Evolutionary conservation across 164 flowering plant species (phyloP).

Genomic region (Umbellularia californica): DNA sequence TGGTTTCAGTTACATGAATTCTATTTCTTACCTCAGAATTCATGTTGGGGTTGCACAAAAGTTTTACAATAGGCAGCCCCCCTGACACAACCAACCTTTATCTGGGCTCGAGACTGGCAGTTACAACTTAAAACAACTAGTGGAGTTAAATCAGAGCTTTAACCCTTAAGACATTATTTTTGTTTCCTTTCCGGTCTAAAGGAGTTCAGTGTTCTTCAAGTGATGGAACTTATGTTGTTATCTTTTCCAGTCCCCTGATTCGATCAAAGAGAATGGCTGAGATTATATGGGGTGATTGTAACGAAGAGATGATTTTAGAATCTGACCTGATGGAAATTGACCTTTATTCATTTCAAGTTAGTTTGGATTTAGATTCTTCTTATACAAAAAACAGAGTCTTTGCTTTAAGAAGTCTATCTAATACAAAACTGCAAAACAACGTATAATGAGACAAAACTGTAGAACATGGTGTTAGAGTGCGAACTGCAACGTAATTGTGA

Average conservation of each 20-base stretch:
- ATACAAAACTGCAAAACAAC: no score
- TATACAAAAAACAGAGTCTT: background rate
- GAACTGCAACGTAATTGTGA: no score
- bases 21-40: no score
- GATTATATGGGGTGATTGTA: constrained; percentile 72
- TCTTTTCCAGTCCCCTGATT: constrained; percentile 53
- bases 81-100: no score
- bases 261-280: constrained; percentile 93
- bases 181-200: background rate
- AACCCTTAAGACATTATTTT: background rate
- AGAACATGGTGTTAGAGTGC: no score
- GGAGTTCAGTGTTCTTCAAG: background rate
- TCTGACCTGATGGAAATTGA: constrained; percentile 82
- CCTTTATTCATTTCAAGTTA: constrained; percentile 93
- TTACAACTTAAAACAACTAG: no score
- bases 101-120: no score
- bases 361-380: constrained; percentile 19
- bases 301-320: constrained; percentile 60
- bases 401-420: background rate
- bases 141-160: background rate
- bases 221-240: constrained; percentile 1
- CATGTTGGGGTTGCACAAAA: no score
- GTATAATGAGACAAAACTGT: no score
- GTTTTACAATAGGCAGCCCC: no score
- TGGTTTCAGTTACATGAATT: no score